Evolutionary conservation across 345 rosid species (phyloP).

Genomic region (Lenwebbia sp.): DNA sequence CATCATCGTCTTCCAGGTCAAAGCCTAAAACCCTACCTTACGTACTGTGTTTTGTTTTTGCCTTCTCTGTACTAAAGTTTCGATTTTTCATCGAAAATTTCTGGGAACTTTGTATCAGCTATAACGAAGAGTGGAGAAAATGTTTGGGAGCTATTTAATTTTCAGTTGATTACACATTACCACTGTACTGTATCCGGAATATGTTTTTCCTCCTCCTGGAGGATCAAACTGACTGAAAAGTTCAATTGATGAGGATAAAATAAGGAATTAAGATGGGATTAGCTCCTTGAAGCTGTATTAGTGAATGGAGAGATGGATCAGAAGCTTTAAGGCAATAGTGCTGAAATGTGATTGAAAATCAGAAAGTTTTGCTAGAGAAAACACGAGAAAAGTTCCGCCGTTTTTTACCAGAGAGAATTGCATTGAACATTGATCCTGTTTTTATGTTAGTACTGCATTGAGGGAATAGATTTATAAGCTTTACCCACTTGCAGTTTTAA

Average conservation of each 20-base stretch:
- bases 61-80: neutral
- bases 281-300: neutral
- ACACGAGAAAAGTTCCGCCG: neutral
- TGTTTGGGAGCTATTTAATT: neutral
- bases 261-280: neutral
- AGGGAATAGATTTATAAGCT: neutral
- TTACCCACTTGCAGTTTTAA: neutral
- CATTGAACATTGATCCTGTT: neutral
- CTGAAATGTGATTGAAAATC: neutral
- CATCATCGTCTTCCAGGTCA: conserved; percentile 12
- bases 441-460: neutral
- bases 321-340: neutral
- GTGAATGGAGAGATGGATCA: neutral
- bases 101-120: neutral
- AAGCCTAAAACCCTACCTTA: neutral
- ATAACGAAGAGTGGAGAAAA: neutral
- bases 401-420: neutral
- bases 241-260: neutral
- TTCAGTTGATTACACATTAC: neutral
- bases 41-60: neutral
- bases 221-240: neutral
- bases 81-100: neutral
- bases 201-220: neutral
- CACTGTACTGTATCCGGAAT: neutral
- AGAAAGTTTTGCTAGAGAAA: neutral